Evolutionary conservation across 176 grass and related monocot genomes (phyloP).

Genomic region (Musa troglodytarum): DNA sequence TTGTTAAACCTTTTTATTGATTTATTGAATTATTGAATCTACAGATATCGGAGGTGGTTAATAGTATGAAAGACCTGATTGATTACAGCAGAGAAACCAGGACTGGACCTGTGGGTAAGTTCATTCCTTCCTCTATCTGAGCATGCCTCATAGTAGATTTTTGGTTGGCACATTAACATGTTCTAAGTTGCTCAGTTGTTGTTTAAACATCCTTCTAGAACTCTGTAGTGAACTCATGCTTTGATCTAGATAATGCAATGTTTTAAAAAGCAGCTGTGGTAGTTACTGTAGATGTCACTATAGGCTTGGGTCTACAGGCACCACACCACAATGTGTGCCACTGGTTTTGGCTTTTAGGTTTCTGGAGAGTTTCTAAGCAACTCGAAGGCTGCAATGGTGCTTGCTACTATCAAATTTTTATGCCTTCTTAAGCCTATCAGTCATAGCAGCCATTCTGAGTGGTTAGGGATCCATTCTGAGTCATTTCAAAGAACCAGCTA

Average conservation of each 20-base stretch:
- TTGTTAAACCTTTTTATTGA: neutral
- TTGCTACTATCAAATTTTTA: too few relatives aligned
- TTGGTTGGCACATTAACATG: neutral
- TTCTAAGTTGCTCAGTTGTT: neutral
- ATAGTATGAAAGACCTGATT: slow-evolving; percentile 26
- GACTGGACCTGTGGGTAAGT: slow-evolving; percentile 19
- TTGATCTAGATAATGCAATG: neutral
- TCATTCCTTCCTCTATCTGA: neutral
- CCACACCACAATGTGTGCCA: too few relatives aligned
- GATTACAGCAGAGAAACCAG: slow-evolving; percentile 25
- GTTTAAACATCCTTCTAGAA: neutral
- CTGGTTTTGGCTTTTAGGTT: too few relatives aligned
- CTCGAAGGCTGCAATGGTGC: too few relatives aligned
- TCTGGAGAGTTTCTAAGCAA: too few relatives aligned
- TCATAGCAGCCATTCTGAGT: too few relatives aligned
- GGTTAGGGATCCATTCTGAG: too few relatives aligned
- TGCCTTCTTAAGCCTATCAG: too few relatives aligned
- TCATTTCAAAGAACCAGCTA: too few relatives aligned
- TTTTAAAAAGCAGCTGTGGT: too few relatives aligned
- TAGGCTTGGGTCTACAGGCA: too few relatives aligned
- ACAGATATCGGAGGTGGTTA: slow-evolving; percentile 24
- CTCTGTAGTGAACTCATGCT: neutral
- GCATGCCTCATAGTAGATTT: neutral
- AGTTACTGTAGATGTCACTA: too few relatives aligned
- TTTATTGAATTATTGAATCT: neutral